Evolutionary conservation across 805 yeast genomes (phyloP).

Genomic region (Novakomyces olei): DNA sequence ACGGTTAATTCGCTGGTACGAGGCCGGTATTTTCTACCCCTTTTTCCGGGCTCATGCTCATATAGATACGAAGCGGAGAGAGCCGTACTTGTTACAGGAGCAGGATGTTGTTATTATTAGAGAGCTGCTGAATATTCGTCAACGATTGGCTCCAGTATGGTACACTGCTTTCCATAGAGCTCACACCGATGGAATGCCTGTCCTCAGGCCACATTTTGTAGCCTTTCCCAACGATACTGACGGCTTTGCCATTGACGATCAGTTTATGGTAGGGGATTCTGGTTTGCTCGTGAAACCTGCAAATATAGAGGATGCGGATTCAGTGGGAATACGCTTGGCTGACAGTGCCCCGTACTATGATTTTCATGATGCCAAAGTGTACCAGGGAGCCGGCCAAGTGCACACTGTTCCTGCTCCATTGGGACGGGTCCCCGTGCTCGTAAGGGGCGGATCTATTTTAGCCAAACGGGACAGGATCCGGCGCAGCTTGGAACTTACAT

Average conservation of each 20-base stretch:
- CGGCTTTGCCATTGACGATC: conserved; percentile 48
- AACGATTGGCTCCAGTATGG: conserved; percentile 50
- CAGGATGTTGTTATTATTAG: conserved; percentile 45
- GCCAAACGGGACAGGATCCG: conserved; percentile 52
- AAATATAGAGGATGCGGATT: conserved; percentile 27
- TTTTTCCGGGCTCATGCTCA: conserved; percentile 95
- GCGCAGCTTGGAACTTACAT: conserved; percentile 57
- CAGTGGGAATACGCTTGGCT: conserved; percentile 30
- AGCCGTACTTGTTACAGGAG: conserved; percentile 71
- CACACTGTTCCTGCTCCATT: conserved; percentile 25
- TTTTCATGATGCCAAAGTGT: conserved; percentile 13
- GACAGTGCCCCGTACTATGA: conserved; percentile 19
- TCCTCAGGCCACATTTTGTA: conserved; percentile 21
- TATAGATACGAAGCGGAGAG: conserved; percentile 76
- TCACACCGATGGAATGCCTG: conserved; percentile 39
- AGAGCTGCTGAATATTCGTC: conserved; percentile 52
- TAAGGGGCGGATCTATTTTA: conserved; percentile 61
- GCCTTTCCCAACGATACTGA: conserved; percentile 17
- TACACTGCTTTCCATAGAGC: conserved; percentile 61
- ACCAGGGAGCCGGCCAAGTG: conserved; percentile 21
- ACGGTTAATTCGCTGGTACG: conserved; percentile 79
- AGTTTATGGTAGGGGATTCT: conserved; percentile 52
- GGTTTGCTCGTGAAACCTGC: conserved; percentile 69
- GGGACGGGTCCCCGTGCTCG: conserved; percentile 42
- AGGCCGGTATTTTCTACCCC: conserved; percentile 88